These are phyloP conservation scores for Bothriochloa decipiens DNA, from an alignment of 176 grass and related monocot species.

Conservation along the genomic window DNA sequence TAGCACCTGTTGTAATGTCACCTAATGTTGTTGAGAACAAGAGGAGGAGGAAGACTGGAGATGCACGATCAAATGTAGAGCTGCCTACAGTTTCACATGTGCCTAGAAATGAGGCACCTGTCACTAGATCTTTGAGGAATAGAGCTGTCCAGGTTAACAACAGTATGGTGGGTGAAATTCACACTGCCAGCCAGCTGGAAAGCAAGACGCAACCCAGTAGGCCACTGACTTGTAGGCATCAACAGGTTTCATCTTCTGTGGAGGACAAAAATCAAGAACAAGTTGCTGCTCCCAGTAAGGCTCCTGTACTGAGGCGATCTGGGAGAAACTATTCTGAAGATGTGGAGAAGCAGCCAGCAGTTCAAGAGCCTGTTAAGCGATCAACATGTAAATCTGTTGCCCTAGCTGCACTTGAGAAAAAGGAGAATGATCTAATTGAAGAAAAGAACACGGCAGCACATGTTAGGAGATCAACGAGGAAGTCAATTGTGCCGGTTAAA, in stretches of 20 bases:
- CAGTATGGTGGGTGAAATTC: not conserved
- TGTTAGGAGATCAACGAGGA: conserved; percentile 16
- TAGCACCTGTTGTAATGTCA: not conserved
- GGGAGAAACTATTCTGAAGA: conserved; percentile 13
- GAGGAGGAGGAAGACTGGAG: not conserved
- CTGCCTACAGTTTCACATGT: not conserved
- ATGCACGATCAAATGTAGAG: not conserved
- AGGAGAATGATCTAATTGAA: not conserved
- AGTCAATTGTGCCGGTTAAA: not conserved
- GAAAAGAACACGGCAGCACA: conserved; percentile 19
- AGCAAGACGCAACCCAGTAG: conserved; percentile 17
- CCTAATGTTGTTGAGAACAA: conserved; percentile 32
- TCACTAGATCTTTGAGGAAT: conserved; percentile 36
- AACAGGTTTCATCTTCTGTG: conserved; percentile 14
- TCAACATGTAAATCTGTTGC: conserved; percentile 33
- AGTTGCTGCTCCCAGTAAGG: conserved; percentile 18
- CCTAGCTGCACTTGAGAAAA: conserved; percentile 11
- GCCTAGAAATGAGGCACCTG: conserved; percentile 24
- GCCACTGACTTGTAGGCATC: conserved; percentile 6
- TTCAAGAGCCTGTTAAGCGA: conserved; percentile 22
- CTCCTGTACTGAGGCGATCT: not conserved
- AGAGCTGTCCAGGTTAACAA: conserved; percentile 13
- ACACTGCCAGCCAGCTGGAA: not conserved
- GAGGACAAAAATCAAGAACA: conserved; percentile 25
- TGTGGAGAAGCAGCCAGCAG: conserved; percentile 17